Evolutionary conservation across 805 yeast species (phyloP), one percentile per base, ranked within the genome.

Genomic region (Ogataea polymorpha): DNA sequence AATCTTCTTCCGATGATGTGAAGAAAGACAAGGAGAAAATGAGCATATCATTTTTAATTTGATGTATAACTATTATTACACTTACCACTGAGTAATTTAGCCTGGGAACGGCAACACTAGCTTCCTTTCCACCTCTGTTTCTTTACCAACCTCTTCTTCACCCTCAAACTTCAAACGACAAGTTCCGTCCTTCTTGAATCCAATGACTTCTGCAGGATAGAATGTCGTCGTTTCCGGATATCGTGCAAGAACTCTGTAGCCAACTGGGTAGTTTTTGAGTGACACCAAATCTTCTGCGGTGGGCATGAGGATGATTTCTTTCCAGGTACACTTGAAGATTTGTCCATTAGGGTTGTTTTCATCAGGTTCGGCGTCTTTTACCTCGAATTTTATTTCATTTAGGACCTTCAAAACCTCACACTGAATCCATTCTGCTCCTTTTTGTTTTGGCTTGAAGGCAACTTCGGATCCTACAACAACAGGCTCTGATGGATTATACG

Each of bases 161-260:
- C 98, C 99, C 51, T 91, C 98, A 56, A 93, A 93, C 55, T 79
- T 77, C 41, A 93, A 69, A 49, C 88, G 67, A 48, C 95, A 91
- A 10, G 73, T 75, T 0, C 90, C 89, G 48, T 83, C 90, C 49
- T 86, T 71, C 39, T 78, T 80, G 34, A 77, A 72, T 0, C 95
- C 90, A 17, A 81, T 80, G 2, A 93, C 97, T 36, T 86, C 86
- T 0, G 99, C 99, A 3, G 95, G 87, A 55, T 93, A 93, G 55
- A 93, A 93, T 0, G 98, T 90, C 0, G 99, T 93, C 0, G 99
- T 93, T 53, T 93, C 99, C 1, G 99, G 99, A 55, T 93, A 93
- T 54, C 95, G 74, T 0, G 97, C 99, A 44, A 93, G 68, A 3
- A 93, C 98, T 50, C 79, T 80, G 0, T 89, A 72, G 0, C 95